A percentile compares a stretch with the other conserved stretches of the same genome.
Conservation (phyloP, 768 basidiomycete genomes). For the Leccinum longicurvipes region DNA sequence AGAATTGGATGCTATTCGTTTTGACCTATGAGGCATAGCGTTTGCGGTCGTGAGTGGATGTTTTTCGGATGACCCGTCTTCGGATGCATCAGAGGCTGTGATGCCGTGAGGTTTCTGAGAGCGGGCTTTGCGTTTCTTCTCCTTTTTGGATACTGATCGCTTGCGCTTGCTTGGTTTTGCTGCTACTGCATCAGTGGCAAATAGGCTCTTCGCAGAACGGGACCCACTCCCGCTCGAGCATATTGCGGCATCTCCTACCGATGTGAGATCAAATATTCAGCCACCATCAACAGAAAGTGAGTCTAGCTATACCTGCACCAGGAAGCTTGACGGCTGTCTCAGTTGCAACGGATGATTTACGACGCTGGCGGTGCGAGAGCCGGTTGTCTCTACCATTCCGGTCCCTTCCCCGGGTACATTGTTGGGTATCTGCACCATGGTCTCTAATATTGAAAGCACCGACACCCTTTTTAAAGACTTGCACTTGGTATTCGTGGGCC, state of each 20-base stretch:
- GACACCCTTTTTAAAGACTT: slow-evolving; percentile 5
- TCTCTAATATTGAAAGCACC: slow-evolving; percentile 2
- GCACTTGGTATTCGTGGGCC: not conserved
- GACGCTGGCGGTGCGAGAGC: not conserved
- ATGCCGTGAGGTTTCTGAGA: slow-evolving; percentile 19
- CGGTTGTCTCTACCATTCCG: not conserved
- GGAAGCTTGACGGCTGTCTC: not conserved
- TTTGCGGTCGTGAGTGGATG: not conserved
- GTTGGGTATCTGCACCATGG: not conserved
- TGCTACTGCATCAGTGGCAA: not conserved
- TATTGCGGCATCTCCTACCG: not conserved
- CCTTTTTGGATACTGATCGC: not conserved
- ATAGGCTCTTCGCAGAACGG: not conserved
- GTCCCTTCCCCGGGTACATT: not conserved
- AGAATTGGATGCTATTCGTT: slow-evolving; percentile 8
- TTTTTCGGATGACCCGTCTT: slow-evolving; percentile 14
- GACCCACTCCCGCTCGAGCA: not conserved
- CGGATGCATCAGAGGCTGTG: slow-evolving; percentile 21
- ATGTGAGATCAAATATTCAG: not conserved
- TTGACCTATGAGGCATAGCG: slow-evolving; percentile 8
- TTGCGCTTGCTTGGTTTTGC: not conserved
- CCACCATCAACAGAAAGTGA: not conserved
- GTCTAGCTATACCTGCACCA: slow-evolving; percentile 10
- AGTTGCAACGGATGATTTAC: not conserved
- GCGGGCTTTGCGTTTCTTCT: slow-evolving; percentile 22